phyloP scores from a whole-genome alignment of 495 filamentous ascomycete species.

The Corynascus novoguineensis region DNA sequence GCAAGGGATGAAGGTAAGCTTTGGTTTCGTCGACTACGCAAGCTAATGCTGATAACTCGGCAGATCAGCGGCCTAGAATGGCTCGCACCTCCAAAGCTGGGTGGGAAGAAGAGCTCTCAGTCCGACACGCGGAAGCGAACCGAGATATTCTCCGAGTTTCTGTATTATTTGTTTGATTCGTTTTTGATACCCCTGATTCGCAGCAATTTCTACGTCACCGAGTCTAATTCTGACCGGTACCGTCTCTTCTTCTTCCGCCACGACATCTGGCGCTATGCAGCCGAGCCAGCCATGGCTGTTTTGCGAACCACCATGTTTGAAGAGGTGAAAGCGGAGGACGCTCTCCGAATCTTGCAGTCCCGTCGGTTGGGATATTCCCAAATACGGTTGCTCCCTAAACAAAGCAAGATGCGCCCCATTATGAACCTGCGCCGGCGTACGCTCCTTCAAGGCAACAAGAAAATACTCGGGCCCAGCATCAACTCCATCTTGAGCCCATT shows the following conservation, averaged over 20 bases:
- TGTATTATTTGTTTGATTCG: constrained; percentile 92
- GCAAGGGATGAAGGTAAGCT: constrained; percentile 65
- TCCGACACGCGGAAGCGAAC: constrained; percentile 71
- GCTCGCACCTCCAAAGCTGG: constrained; percentile 53
- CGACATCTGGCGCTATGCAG: constrained; percentile 77
- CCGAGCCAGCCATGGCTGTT: constrained; percentile 61
- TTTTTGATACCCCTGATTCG: constrained; percentile 83
- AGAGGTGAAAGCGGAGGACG: constrained; percentile 58
- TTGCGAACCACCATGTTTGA: constrained; percentile 76
- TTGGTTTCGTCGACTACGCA: not conserved
- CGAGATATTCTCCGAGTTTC: constrained; percentile 74
- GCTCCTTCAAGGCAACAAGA: constrained; percentile 48
- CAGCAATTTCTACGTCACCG: constrained; percentile 88
- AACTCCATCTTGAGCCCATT: constrained; percentile 75
- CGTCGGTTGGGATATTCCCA: constrained; percentile 69
- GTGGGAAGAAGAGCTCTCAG: constrained; percentile 52
- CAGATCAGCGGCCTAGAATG: constrained; percentile 65
- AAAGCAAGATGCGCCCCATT: constrained; percentile 63
- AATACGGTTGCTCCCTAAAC: constrained; percentile 75
- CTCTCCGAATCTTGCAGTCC: constrained; percentile 52
- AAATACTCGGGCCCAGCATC: constrained; percentile 64
- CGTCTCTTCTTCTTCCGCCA: constrained; percentile 91
- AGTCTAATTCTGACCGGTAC: constrained; percentile 74
- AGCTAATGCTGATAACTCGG: not conserved
- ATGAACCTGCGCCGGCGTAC: constrained; percentile 71